Evolutionary conservation across 1,284 basidiomycete species (phyloP).

Genomic region (Ganoderma lingzhi): DNA sequence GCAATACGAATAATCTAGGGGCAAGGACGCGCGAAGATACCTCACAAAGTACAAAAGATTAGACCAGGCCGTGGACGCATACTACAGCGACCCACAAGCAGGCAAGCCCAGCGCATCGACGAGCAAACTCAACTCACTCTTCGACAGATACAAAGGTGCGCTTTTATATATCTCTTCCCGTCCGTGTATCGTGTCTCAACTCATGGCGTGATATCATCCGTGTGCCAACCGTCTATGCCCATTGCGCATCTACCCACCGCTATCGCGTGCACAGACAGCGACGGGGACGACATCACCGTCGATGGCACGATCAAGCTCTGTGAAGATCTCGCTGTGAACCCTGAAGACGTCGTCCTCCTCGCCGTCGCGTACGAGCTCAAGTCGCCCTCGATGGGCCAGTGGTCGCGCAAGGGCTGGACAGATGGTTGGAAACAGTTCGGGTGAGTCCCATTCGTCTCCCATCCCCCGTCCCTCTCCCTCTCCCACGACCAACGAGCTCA

Average conservation of each 20-base stretch:
- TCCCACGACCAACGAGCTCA: too few relatives aligned
- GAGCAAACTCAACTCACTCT: conserved; percentile 69
- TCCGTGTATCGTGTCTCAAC: conserved; percentile 4
- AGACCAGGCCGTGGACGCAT: conserved; percentile 82
- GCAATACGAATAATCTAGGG: conserved; percentile 41
- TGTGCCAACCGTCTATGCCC: background rate
- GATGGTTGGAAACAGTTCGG: conserved; percentile 82
- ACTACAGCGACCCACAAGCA: conserved; percentile 58
- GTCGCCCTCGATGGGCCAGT: conserved; percentile 78
- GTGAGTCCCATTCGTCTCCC: conserved; percentile 61
- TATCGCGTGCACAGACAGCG: conserved; percentile 52
- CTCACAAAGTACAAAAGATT: conserved; percentile 76
- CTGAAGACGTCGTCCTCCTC: conserved; percentile 81
- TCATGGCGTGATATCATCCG: background rate
- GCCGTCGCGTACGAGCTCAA: conserved; percentile 82
- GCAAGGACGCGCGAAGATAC: conserved; percentile 75
- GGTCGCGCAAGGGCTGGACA: conserved; percentile 79
- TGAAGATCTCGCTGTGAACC: conserved; percentile 70
- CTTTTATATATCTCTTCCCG: conserved; percentile 12
- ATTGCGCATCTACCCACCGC: background rate
- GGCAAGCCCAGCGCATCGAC: conserved; percentile 52
- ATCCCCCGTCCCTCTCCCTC: background rate
- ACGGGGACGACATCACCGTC: conserved; percentile 67
- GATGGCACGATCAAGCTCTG: conserved; percentile 83
- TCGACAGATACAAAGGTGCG: conserved; percentile 84